Conservation (phyloP, 2,329 filamentous ascomycete genomes). For the Lasiodiplodia gonubiensis region DNA sequence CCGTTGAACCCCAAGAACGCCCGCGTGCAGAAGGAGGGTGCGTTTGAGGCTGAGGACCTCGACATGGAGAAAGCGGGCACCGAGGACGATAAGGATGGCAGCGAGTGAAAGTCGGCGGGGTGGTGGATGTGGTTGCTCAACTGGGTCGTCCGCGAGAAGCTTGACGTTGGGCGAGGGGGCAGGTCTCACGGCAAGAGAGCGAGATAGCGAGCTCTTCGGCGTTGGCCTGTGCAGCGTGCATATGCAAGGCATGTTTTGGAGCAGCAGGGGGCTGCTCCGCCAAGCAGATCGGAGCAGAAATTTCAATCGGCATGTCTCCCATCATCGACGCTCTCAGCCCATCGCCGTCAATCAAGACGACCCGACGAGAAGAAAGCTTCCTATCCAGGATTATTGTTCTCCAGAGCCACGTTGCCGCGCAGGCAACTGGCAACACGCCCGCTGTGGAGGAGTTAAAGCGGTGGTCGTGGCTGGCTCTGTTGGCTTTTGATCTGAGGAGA, state of each 20-base stretch:
- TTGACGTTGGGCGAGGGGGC: not conserved
- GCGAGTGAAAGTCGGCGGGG: not conserved
- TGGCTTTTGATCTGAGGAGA: slow-evolving; percentile 29
- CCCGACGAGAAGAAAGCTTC: slow-evolving; percentile 28
- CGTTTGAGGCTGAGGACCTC: not conserved
- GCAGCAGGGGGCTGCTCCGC: slow-evolving; percentile 5
- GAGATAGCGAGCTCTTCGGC: not conserved
- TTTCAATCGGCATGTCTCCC: slow-evolving; percentile 21
- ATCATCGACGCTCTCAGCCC: slow-evolving; percentile 29
- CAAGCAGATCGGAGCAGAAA: not conserved
- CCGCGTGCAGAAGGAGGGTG: slow-evolving; percentile 1
- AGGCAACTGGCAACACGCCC: slow-evolving; percentile 30
- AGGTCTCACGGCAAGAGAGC: too few species aligned
- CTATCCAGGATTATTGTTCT: slow-evolving; percentile 30
- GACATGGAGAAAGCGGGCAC: not conserved
- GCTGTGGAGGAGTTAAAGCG: slow-evolving; percentile 29
- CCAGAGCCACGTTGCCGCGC: slow-evolving; percentile 27
- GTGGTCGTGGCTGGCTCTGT: slow-evolving; percentile 31
- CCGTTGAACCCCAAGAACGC: slow-evolving; percentile 16
- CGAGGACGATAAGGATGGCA: not conserved
- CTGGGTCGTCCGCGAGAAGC: not conserved
- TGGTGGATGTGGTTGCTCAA: not conserved
- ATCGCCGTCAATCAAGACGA: slow-evolving; percentile 30
- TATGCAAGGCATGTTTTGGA: not conserved
- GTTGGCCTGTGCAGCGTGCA: not conserved